Percentiles rank a stretch among this genome's conserved stretches.
Evolutionary conservation across 1,284 basidiomycete species (phyloP).

Genomic region (Somion occarium): DNA sequence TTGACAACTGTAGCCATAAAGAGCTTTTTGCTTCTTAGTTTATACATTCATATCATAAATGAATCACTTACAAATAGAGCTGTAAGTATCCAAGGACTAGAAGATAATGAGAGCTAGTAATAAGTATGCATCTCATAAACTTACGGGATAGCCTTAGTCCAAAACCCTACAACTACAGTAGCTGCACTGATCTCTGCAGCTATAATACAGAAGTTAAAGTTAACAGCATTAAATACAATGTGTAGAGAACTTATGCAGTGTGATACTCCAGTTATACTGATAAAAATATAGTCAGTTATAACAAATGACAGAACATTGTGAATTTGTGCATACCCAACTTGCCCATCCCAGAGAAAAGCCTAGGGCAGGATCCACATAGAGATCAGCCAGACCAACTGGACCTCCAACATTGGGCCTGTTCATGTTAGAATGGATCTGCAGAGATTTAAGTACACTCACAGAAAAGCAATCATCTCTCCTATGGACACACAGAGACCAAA

Average conservation of each 20-base stretch:
- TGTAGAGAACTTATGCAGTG: conserved; percentile 19
- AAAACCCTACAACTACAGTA: conserved; percentile 20
- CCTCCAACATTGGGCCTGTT: conserved; percentile 72
- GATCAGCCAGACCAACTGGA: conserved; percentile 71
- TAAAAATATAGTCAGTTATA: background rate
- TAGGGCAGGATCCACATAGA: conserved; percentile 25
- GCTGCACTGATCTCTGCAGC: conserved; percentile 27
- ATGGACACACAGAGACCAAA: conserved; percentile 34
- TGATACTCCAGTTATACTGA: conserved; percentile 29
- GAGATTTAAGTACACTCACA: conserved; percentile 15
- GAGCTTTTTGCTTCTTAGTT: conserved; percentile 49
- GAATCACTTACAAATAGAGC: conserved; percentile 18
- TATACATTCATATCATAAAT: background rate
- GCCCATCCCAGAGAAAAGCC: conserved; percentile 29
- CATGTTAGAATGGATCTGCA: too few relatives aligned
- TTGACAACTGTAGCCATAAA: conserved; percentile 49
- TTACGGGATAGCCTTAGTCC: conserved; percentile 15
- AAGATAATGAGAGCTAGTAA: background rate
- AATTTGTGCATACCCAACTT: conserved; percentile 20
- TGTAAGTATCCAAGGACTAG: conserved; percentile 13
- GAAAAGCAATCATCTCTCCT: conserved; percentile 29
- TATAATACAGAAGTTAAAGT: conserved; percentile 5
- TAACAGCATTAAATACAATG: background rate
- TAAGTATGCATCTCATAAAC: conserved; percentile 7
- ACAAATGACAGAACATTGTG: background rate